Evolutionary conservation across 805 yeast genomes (phyloP).

Genomic region (Wickerhamiella domercqiae): DNA sequence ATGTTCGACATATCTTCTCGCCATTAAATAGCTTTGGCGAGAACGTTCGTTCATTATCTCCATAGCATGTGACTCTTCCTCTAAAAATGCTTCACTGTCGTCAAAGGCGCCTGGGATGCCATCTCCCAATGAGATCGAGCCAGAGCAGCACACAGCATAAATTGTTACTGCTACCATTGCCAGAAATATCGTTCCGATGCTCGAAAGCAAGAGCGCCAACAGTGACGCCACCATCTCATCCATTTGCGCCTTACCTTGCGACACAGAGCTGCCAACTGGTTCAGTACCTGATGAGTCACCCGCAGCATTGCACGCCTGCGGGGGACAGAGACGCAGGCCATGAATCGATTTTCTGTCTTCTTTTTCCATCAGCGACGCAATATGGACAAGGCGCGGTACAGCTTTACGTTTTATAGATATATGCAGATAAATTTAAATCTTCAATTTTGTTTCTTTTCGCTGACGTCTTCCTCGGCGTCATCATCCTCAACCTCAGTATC

Average conservation of each 20-base stretch:
- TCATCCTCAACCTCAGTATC: slow-evolving; percentile 49
- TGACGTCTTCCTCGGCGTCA: too few relatives aligned
- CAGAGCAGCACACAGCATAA: slow-evolving; percentile 10
- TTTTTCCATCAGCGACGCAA: neutral
- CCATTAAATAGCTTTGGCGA: slow-evolving; percentile 51
- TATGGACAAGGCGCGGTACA: neutral
- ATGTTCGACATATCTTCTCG: slow-evolving; percentile 32
- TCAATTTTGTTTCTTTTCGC: slow-evolving; percentile 5
- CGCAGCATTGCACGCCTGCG: neutral
- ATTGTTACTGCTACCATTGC: slow-evolving; percentile 6
- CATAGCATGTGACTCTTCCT: slow-evolving; percentile 46
- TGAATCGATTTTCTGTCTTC: neutral
- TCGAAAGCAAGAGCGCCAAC: slow-evolving; percentile 7
- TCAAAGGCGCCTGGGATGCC: slow-evolving; percentile 45
- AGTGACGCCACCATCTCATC: slow-evolving; percentile 6
- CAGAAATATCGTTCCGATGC: slow-evolving; percentile 7
- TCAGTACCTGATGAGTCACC: slow-evolving; percentile 2
- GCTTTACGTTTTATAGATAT: too few relatives aligned
- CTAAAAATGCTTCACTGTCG: slow-evolving; percentile 44
- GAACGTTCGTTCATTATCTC: slow-evolving; percentile 39
- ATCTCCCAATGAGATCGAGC: slow-evolving; percentile 25
- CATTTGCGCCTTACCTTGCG: neutral
- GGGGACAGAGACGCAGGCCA: too few relatives aligned
- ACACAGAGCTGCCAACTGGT: neutral
- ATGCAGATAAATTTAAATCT: neutral